Percentiles rank a stretch among this genome's conserved stretches.
Evolutionary conservation across 768 basidiomycete species (phyloP).

Genomic region (Mycena vulgaris): DNA sequence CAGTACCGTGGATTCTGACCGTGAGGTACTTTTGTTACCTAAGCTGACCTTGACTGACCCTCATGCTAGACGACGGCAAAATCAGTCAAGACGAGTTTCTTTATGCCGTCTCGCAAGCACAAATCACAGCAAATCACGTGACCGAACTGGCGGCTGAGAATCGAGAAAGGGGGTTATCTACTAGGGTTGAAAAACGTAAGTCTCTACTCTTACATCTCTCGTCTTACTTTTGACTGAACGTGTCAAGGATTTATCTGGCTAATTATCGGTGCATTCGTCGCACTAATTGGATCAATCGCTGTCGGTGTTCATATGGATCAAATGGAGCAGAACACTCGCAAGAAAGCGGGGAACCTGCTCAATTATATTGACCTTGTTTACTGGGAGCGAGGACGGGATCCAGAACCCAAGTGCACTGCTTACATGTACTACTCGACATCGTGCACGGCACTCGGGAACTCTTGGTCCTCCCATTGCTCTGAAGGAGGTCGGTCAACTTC

Average conservation of each 20-base stretch:
- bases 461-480: constrained; percentile 26
- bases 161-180: not conserved
- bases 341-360: constrained; percentile 17
- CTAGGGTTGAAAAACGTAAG: not conserved
- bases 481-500: constrained; percentile 2
- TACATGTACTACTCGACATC: constrained; percentile 26
- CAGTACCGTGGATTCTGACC: not conserved
- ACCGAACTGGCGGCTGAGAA: not conserved
- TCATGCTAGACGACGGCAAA: not conserved
- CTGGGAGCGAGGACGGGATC: constrained; percentile 20
- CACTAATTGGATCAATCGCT: not conserved
- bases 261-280: constrained; percentile 8
- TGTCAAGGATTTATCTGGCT: constrained; percentile 5
- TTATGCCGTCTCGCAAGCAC: not conserved
- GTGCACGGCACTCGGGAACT: constrained; percentile 6
- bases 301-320: constrained; percentile 15
- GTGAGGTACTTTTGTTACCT: not conserved
- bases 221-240: not conserved
- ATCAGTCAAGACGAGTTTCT: constrained; percentile 1
- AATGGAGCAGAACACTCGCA: constrained; percentile 12
- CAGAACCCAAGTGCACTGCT: constrained; percentile 22
- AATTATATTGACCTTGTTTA: constrained; percentile 18
- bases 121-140: not conserved
- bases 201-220: not conserved
- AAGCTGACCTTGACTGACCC: not conserved